A percentile compares a stretch with the other conserved stretches of the same genome.
Conservation (phyloP, 306 rosid species). For the Pterocarpus macrocarpus region DNA sequence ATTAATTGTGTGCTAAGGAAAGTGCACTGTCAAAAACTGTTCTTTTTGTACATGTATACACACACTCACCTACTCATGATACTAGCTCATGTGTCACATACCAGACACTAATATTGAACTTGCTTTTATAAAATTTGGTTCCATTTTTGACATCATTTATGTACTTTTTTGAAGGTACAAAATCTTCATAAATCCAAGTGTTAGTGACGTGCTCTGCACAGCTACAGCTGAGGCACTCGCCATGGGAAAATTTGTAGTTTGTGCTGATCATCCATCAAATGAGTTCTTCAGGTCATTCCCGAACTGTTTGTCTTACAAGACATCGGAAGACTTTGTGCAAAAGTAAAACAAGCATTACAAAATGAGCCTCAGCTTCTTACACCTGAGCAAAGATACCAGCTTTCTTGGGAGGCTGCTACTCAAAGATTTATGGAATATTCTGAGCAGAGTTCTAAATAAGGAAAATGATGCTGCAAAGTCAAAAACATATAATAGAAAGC, state of each 20-base stretch:
- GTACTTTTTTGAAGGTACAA: conserved; percentile 78
- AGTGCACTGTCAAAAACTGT: too few species aligned
- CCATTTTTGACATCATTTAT: conserved; percentile 26
- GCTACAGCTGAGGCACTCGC: conserved; percentile 99
- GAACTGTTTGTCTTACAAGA: conserved; percentile 85
- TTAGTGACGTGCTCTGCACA: conserved; percentile 95
- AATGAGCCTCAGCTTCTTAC: conserved; percentile 91
- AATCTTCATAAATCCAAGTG: conserved; percentile 94
- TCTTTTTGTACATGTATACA: not conserved
- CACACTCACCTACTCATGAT: not conserved
- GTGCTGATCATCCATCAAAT: conserved; percentile 96
- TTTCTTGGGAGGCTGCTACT: conserved; percentile 99
- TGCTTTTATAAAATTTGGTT: conserved; percentile 25
- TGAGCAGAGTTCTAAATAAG: conserved; percentile 61
- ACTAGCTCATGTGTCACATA: conserved; percentile 2
- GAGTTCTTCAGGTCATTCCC: conserved; percentile 93
- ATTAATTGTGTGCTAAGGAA: too few species aligned
- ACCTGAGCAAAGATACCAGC: conserved; percentile 81
- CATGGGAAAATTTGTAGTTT: conserved; percentile 96
- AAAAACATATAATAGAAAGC: conserved; percentile 43
- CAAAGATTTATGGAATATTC: conserved; percentile 90
- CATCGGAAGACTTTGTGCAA: conserved; percentile 88
- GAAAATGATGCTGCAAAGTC: conserved; percentile 50
- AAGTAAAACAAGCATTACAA: conserved; percentile 90
- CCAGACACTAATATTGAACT: conserved; percentile 4